These are phyloP conservation scores for Claviceps lovelessii DNA, from an alignment of 2,329 filamentous ascomycete species.

Conservation along the genomic window DNA sequence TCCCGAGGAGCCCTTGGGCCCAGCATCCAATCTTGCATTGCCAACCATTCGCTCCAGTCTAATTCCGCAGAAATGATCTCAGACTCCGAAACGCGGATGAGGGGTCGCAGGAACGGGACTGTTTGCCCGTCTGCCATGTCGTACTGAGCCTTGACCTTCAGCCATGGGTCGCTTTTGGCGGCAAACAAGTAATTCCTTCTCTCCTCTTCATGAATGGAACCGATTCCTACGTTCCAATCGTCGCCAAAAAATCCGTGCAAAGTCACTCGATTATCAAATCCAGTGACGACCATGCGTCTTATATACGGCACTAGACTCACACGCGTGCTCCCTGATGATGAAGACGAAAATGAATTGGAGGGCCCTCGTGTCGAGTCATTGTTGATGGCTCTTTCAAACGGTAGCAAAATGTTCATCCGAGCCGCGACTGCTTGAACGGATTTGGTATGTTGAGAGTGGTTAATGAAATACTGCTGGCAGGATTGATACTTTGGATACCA, in stretches of 20 bases:
- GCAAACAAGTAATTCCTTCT: slow-evolving; percentile 90
- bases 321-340: slow-evolving; percentile 7
- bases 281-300: slow-evolving; percentile 76
- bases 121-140: slow-evolving; percentile 74
- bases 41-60: slow-evolving; percentile 87
- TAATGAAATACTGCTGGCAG: slow-evolving; percentile 82
- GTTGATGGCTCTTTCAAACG: slow-evolving; percentile 53
- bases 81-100: slow-evolving; percentile 60
- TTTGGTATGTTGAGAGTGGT: slow-evolving; percentile 71
- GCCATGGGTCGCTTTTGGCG: slow-evolving; percentile 83
- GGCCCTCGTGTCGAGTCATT: slow-evolving; percentile 6
- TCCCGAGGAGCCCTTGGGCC: slow-evolving; percentile 54
- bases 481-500: slow-evolving; percentile 88
- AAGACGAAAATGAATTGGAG: neutral
- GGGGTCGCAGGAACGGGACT: slow-evolving; percentile 71
- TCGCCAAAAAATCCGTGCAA: slow-evolving; percentile 95
- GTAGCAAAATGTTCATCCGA: slow-evolving; percentile 82
- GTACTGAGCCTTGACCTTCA: slow-evolving; percentile 77
- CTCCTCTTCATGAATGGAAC: slow-evolving; percentile 74
- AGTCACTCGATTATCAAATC: slow-evolving; percentile 76
- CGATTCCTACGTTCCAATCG: slow-evolving; percentile 69
- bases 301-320: slow-evolving; percentile 63
- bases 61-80: slow-evolving; percentile 75
- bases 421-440: slow-evolving; percentile 78
- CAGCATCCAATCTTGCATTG: slow-evolving; percentile 99